These are phyloP conservation scores for Backusella westeae DNA, from an alignment of 192 early-diverging fungal genomes.

Conservation along the genomic window DNA sequence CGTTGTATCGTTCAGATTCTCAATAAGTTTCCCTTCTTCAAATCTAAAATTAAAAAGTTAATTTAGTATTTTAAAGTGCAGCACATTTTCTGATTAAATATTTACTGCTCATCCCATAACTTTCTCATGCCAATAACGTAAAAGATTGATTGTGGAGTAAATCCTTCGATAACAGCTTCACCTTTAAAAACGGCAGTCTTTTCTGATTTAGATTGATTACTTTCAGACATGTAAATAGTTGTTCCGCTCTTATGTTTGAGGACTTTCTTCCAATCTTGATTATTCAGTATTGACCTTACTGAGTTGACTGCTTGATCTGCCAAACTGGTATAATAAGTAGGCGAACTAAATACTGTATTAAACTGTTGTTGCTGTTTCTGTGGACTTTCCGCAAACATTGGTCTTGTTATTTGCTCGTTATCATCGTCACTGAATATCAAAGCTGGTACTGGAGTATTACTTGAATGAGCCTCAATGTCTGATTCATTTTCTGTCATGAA, in stretches of 20 bases:
- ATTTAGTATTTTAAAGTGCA: not conserved
- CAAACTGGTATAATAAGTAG: constrained; percentile 28
- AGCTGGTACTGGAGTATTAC: not conserved
- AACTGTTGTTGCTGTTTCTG: not conserved
- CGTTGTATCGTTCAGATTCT: constrained; percentile 39
- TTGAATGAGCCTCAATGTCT: not conserved
- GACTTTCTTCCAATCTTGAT: constrained; percentile 47
- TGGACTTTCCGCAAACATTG: not conserved
- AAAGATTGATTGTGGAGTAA: constrained; percentile 47
- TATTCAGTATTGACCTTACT: constrained; percentile 31
- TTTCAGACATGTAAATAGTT: constrained; percentile 37
- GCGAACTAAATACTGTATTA: not conserved
- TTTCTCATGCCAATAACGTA: constrained; percentile 52
- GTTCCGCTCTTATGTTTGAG: constrained; percentile 47
- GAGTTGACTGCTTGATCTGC: constrained; percentile 39
- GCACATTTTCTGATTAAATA: not conserved
- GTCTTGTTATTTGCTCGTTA: not conserved
- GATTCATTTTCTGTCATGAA: constrained; percentile 17
- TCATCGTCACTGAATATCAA: constrained; percentile 23
- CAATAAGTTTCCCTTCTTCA: constrained; percentile 33
- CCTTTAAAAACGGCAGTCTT: constrained; percentile 45
- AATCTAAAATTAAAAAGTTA: constrained; percentile 20
- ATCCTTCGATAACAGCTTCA: constrained; percentile 42
- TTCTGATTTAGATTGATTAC: constrained; percentile 18
- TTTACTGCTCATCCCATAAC: constrained; percentile 50